Evolutionary conservation across 2,329 filamentous ascomycete genomes (phyloP).

Genomic region (Ophiostoma novo-ulmi): DNA sequence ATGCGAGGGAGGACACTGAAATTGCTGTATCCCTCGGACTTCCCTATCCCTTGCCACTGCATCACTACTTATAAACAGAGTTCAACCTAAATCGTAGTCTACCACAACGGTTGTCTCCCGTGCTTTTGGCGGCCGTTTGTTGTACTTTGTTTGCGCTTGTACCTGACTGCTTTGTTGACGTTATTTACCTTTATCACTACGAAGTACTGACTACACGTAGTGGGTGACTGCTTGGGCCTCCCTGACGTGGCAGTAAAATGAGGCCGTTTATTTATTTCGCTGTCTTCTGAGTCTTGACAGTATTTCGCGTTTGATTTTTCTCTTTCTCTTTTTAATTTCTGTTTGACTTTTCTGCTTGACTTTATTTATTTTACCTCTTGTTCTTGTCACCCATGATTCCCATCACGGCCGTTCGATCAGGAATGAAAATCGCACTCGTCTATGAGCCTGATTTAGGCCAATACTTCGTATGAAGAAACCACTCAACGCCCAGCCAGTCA

Average conservation of each 20-base stretch:
- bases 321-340: background rate
- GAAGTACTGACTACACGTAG: background rate
- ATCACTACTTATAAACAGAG: background rate
- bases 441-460: background rate
- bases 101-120: background rate
- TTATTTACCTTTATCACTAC: conserved; percentile 5
- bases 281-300: background rate
- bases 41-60: background rate
- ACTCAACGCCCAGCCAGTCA: background rate
- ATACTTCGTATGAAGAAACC: background rate
- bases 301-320: background rate
- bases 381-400: background rate
- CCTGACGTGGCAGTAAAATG: conserved; percentile 10
- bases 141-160: background rate
- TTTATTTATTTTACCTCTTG: background rate
- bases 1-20: conserved; percentile 1
- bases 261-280: background rate
- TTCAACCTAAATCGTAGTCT: background rate
- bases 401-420: background rate
- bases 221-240: background rate
- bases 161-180: background rate
- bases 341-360: background rate
- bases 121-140: background rate
- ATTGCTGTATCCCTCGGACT: conserved; percentile 1
- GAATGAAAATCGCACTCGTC: background rate